Base-by-base conservation (phyloP, 176 grass and related monocot species). In the Dendrocalamus sinicus region DNA sequence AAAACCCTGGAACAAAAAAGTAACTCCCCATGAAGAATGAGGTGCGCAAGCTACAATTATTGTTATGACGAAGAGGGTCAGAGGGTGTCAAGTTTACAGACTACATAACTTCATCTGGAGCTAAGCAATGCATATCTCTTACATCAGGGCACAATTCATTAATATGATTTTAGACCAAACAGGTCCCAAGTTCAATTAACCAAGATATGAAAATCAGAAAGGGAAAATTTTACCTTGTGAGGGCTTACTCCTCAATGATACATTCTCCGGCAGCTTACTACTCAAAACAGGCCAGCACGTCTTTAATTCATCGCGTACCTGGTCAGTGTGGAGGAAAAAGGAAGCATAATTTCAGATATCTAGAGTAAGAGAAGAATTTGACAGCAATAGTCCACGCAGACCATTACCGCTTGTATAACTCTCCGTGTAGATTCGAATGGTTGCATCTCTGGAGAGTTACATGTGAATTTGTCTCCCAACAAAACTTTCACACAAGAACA, bases 241-340 rank as follows among this genome's bases (percentile, higher is more conserved):
- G 35, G 87, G 80, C 40, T 48, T 70, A 68, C 72, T 89, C 81
- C 91, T 86, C 81, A 84, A 81, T 43, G 86, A 47, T 80, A 91
- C 43, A 80, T 83, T 85, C 54, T 89, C 72, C 16, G 96, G 96
- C 47, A 98, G 86, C 44, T 90, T 79, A 78, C 70, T 85, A 75
- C 70, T 57, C 61, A 98, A 83, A 61, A 88, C 86, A 88, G 93
- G 91, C 96, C 96, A 98, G 83, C 82, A 94, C 63, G 67, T 77
- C 84, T 94, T 98, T 64, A 98, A 85, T 95, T 92, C 93, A 92
- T 94, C 40, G 5, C 96, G 91, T 77, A 98, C 93, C 96, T 98
- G 84, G 67, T 70, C 79, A 85, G 63, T 48, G 13, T 12, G n/a
- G 14, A 20, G 30, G 26, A 24, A 23, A n/a, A 44, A 67, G 45